Base-by-base conservation (phyloP, 2,329 filamentous ascomycete genomes). In the Trichoderma gracile region DNA sequence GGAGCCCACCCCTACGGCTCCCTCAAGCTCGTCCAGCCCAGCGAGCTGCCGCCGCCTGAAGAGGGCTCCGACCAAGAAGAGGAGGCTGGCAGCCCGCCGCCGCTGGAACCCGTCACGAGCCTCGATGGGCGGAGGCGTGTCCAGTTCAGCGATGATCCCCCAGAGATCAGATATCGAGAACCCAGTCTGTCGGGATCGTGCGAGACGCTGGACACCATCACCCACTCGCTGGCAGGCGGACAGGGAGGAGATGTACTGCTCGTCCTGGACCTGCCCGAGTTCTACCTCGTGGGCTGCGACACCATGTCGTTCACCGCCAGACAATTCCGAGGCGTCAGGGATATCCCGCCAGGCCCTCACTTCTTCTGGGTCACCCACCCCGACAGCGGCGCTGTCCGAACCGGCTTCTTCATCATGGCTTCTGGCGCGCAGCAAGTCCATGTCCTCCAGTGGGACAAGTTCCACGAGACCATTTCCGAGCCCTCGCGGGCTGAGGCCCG, bases 341-440 rank as follows among this genome's bases (percentile, higher is more conserved):
- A 84, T 62, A 76, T 89, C 27, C 84, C 85, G 0, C 71, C 77
- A 0, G 86, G 86, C 0, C 72, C 81, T 15, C 86, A 89, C 71
- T 82, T 89, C 65, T 77, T 88, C 64, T 89, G 85, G 85, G 80
- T 83, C 30, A 78, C 85, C 2, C 78, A 83, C 23, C 78, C 80
- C 0, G 76, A 77, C 2, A 77, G 78, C 19, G 76, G 79, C 19
- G 83, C 83, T 2, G 73, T 79, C 33, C 80, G 86, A 3, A 82
- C 78, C 62, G 86, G 84, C 5, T 86, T 83, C 71, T 89, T 86
- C 85, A 77, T 88, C 62, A 73, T 80, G 49, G 78, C 78, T 0
- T 73, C 72, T 1, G 69, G 72, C 12, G 66, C 66, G 3, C 69
- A 76, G 15, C 72, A 71, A 5, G 75, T 81, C 21, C 78, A 80